A percentile compares a stretch with the other conserved stretches of the same genome.
Conservation (phyloP, 257 asterid species). For the Cruciata laevipes region DNA sequence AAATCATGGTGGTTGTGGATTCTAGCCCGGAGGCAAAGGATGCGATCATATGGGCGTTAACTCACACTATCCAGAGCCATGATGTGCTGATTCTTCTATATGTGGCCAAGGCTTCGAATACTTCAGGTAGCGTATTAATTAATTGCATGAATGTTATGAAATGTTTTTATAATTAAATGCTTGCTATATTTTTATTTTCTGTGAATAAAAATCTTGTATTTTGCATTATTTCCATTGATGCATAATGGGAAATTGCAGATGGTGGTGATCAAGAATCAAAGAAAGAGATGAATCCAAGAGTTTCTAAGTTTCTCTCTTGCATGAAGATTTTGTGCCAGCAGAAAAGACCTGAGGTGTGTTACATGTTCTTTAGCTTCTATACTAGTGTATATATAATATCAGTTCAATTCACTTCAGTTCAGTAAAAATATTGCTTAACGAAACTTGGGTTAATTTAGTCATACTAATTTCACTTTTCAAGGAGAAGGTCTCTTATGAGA, state of each 20-base stretch:
- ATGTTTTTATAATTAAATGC: background rate
- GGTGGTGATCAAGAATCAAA: slow-evolving; percentile 25
- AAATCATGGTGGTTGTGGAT: slow-evolving; percentile 72
- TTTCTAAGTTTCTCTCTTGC: slow-evolving; percentile 44
- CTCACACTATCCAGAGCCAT: slow-evolving; percentile 61
- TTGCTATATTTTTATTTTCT: background rate
- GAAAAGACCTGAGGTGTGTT: slow-evolving; percentile 66
- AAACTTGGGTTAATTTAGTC: too few relatives aligned
- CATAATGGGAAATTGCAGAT: background rate
- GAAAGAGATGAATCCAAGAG: slow-evolving; percentile 33
- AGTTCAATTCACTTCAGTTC: too few relatives aligned
- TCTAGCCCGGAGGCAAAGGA: slow-evolving; percentile 51
- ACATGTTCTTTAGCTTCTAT: background rate
- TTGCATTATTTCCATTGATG: too few relatives aligned
- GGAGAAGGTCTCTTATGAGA: too few relatives aligned
- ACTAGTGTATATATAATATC: too few relatives aligned
- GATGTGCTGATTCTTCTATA: slow-evolving; percentile 54
- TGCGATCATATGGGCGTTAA: slow-evolving; percentile 73
- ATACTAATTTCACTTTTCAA: too few relatives aligned
- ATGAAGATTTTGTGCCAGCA: slow-evolving; percentile 53
- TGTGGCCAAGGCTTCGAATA: slow-evolving; percentile 44
- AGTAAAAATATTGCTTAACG: too few relatives aligned
- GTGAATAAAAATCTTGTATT: slow-evolving; percentile 7
- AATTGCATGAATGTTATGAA: too few relatives aligned
- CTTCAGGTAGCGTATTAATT: slow-evolving; percentile 34